Evolutionary conservation across 352 stramenopile genomes (phyloP).

Genomic region (Plasmopara halstedii): DNA sequence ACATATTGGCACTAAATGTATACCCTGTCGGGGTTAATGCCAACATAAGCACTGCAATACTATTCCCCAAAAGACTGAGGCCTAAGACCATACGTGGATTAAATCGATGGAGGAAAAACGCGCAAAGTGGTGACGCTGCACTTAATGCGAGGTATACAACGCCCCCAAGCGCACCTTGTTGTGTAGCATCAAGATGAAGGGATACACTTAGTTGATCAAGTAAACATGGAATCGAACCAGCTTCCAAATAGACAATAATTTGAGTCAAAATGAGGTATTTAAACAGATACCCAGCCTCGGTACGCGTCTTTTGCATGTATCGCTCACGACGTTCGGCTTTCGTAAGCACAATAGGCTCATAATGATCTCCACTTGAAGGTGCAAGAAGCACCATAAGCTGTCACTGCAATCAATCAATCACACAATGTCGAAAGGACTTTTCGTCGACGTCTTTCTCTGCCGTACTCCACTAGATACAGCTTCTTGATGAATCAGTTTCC

Average conservation of each 20-base stretch:
- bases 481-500: not conserved
- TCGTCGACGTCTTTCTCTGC: slow-evolving; percentile 7
- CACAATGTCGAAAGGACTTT: not conserved
- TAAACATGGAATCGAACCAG: slow-evolving; percentile 71
- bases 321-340: slow-evolving; percentile 55
- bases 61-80: slow-evolving; percentile 68
- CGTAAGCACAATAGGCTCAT: slow-evolving; percentile 13
- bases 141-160: slow-evolving; percentile 77
- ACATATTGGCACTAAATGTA: slow-evolving; percentile 53
- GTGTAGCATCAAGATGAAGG: slow-evolving; percentile 55
- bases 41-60: slow-evolving; percentile 63
- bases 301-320: slow-evolving; percentile 66
- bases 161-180: slow-evolving; percentile 67
- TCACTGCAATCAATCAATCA: not conserved
- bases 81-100: slow-evolving; percentile 58
- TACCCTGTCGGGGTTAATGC: slow-evolving; percentile 67
- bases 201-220: slow-evolving; percentile 72
- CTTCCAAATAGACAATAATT: slow-evolving; percentile 77
- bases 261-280: slow-evolving; percentile 84
- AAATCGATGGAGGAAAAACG: slow-evolving; percentile 64
- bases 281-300: slow-evolving; percentile 74
- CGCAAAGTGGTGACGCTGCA: slow-evolving; percentile 66
- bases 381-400: not conserved
- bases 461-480: not conserved
- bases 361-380: slow-evolving; percentile 1